These are phyloP conservation scores for Echeveria elegans DNA, from an alignment of 164 flowering plant genomes.

Conservation along the genomic window DNA sequence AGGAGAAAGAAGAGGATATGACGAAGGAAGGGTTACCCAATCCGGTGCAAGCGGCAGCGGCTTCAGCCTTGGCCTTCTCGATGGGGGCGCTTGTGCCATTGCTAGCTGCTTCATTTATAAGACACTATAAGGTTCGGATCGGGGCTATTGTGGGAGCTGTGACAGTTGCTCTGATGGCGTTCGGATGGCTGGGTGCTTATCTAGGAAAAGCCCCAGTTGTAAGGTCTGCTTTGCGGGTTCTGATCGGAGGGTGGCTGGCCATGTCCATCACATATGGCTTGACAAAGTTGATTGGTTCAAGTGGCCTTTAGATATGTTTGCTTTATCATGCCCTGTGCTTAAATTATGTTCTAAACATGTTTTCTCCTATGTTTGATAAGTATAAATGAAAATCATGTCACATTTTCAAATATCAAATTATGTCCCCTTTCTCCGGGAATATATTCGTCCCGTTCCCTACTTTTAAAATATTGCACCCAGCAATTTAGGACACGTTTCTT, in stretches of 20 bases:
- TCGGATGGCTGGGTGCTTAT: conserved; percentile 41
- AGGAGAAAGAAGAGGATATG: background rate
- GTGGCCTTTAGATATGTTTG: conserved; percentile 18
- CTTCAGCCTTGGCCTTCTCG: conserved; percentile 47
- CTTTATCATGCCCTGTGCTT: no score
- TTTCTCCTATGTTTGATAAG: no score
- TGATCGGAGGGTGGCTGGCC: conserved; percentile 54
- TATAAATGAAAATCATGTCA: no score
- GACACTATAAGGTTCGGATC: conserved; percentile 29
- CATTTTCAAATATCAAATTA: no score
- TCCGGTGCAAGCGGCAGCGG: conserved; percentile 46
- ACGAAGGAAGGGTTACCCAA: conserved; percentile 30
- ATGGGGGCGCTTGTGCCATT: conserved; percentile 44
- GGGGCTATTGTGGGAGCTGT: conserved; percentile 31
- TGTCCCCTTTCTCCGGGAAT: no score
- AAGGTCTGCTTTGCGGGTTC: conserved; percentile 27
- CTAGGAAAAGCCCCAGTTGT: conserved; percentile 36
- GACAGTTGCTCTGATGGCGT: conserved; percentile 28
- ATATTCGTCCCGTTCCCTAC: no score
- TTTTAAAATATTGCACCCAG: no score
- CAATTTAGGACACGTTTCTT: no score
- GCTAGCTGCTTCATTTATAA: conserved; percentile 41
- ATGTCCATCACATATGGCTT: conserved; percentile 50
- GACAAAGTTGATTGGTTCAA: conserved; percentile 43
- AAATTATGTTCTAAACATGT: no score